These are phyloP conservation scores for Malus hybrid DNA, from an alignment of 331 rosid species.

Conservation along the genomic window DNA sequence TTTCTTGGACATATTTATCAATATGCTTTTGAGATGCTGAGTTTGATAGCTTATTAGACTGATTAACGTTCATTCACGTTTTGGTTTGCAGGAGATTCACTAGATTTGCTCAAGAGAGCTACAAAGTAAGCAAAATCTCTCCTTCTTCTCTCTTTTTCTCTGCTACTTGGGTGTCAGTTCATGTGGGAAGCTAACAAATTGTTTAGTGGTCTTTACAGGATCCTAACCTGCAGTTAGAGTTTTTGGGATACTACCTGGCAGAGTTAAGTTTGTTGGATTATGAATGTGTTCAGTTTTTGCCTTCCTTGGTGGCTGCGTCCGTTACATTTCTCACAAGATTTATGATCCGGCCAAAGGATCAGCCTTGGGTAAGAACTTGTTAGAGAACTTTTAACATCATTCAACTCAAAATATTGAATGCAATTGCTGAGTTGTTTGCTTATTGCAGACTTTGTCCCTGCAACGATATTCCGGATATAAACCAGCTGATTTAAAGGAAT, in stretches of 20 bases:
- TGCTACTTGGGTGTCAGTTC: too few relatives aligned
- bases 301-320: constrained; percentile 84
- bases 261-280: constrained; percentile 88
- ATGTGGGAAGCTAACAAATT: neutral
- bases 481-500: constrained; percentile 54
- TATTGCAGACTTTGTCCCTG: constrained; percentile 41
- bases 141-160: neutral
- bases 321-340: constrained; percentile 71
- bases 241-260: constrained; percentile 65
- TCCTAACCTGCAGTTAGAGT: constrained; percentile 61
- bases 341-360: constrained; percentile 40
- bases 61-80: neutral
- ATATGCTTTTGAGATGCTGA: neutral
- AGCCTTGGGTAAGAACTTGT: constrained; percentile 68
- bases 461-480: constrained; percentile 49
- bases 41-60: neutral
- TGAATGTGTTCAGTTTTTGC: constrained; percentile 58
- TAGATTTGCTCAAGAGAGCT: constrained; percentile 40
- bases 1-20: neutral
- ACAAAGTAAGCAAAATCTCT: constrained; percentile 31
- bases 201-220: constrained; percentile 28
- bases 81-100: constrained; percentile 54
- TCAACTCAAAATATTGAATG: neutral
- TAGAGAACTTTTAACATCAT: neutral
- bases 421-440: neutral